These are phyloP conservation scores for Litchi chinensis DNA, from an alignment of 345 rosid genomes.

Conservation along the genomic window DNA sequence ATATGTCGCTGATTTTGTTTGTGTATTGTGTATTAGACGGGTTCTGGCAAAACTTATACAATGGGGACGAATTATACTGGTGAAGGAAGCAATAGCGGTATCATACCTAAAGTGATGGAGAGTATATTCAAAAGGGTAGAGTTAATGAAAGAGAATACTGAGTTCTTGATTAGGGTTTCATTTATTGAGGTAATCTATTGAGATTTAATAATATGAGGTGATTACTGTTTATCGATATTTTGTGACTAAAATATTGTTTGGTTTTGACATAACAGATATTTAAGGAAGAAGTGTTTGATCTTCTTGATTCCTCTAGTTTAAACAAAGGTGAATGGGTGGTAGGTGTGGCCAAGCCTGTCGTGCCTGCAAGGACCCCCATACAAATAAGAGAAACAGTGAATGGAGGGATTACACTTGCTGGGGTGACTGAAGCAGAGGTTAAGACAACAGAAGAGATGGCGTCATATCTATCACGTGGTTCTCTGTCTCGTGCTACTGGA, in stretches of 20 bases:
- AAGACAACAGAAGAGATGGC: conserved; percentile 90
- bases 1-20: neutral
- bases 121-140: conserved; percentile 62
- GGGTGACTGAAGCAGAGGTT: conserved; percentile 92
- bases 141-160: conserved; percentile 45
- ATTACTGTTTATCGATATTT: neutral
- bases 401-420: conserved; percentile 96
- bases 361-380: conserved; percentile 69
- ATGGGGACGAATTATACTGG: conserved; percentile 93
- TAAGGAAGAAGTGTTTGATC: conserved; percentile 94
- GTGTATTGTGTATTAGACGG: conserved; percentile 53
- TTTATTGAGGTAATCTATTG: conserved; percentile 76
- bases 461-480: conserved; percentile 69
- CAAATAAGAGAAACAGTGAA: conserved; percentile 87
- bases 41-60: conserved; percentile 92
- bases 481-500: conserved; percentile 86
- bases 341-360: conserved; percentile 40
- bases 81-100: conserved; percentile 56
- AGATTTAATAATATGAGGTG: neutral
- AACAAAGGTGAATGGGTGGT: conserved; percentile 51
- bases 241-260: conserved; percentile 3
- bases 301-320: conserved; percentile 59
- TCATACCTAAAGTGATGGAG: conserved; percentile 90
- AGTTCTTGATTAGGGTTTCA: conserved; percentile 81
- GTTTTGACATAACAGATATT: conserved; percentile 59